Evolutionary conservation across 2,329 filamentous ascomycete genomes (phyloP), one percentile per base, ranked within the genome.

Genomic region (Aureobasidium sp.): DNA sequence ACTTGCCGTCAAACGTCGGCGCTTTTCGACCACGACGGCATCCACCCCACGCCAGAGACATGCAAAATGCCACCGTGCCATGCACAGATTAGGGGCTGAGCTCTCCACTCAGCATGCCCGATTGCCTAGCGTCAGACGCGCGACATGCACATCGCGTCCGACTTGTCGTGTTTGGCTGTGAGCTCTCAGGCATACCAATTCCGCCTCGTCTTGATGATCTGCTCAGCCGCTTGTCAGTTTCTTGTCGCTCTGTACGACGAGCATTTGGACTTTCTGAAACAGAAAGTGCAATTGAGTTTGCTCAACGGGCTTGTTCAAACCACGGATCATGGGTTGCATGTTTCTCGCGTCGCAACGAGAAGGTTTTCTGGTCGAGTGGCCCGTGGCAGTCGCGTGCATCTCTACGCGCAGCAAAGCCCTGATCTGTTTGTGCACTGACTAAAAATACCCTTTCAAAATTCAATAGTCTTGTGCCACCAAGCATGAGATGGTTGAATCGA

Each of bases 401-500:
- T 38, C 34, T 49, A 49, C 45, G 45, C 34, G 45, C 34, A 27
- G 12, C 25, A 35, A 30, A 30, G 44, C 44, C 44, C 37, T 48
- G 22, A 16, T 2, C 25, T 48, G 32, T 35, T 35, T 34, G 45
- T 25, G 45, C 34, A 12, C 12, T 34, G 22, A 38, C 45, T 49
- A 49, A 38, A 49, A 49, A 49, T 49, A 49, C 32, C n/a, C 19
- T 35, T 10, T 38, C 12, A 24, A 12, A 35, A 34, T 37, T 37
- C 44, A 29, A 48, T 48, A 48, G 44, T 48, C 44, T 48, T 48
- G 44, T 48, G 44, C 44, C 44, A 48, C 44, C 30, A 25, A 21
- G 37, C 35, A 22, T 30, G 21, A 30, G 21, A 29, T n/a, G n/a
- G n/a, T n/a, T n/a, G n/a, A n/a, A n/a, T n/a, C n/a, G n/a, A n/a